Evolutionary conservation across 495 filamentous ascomycete genomes (phyloP).

Genomic region (Penicillium bovifimosum): DNA sequence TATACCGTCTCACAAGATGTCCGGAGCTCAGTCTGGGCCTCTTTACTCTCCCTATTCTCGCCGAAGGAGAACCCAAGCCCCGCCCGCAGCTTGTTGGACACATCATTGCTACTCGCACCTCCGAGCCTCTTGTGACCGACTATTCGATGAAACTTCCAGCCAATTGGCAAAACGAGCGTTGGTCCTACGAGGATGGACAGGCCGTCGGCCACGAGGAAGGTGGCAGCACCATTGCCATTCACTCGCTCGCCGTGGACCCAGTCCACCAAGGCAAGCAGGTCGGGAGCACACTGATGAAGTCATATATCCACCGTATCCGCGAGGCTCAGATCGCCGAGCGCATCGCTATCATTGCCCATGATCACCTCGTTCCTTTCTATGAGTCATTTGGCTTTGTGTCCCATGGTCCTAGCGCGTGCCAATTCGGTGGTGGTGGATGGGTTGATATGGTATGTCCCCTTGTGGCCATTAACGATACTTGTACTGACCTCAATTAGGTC

Average conservation of each 20-base stretch:
- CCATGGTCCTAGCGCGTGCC: constrained; percentile 56
- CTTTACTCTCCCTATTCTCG: constrained; percentile 54
- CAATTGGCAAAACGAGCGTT: constrained; percentile 52
- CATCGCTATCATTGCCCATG: constrained; percentile 73
- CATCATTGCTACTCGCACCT: constrained; percentile 68
- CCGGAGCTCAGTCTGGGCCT: constrained; percentile 78
- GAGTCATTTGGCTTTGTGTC: constrained; percentile 67
- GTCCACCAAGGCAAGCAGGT: constrained; percentile 68
- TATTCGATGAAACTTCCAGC: constrained; percentile 66
- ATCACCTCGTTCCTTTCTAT: constrained; percentile 68
- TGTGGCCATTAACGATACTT: background rate
- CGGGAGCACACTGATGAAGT: constrained; percentile 68
- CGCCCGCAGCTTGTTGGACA: constrained; percentile 67
- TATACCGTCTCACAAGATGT: constrained; percentile 72
- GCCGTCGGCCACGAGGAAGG: constrained; percentile 59
- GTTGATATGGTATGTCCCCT: constrained; percentile 47
- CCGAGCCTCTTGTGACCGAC: constrained; percentile 60
- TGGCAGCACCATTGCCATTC: constrained; percentile 71
- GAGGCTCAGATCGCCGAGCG: constrained; percentile 62
- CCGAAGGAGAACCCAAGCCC: constrained; percentile 40
- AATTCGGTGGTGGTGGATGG: constrained; percentile 79
- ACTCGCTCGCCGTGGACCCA: constrained; percentile 75
- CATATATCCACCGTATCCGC: constrained; percentile 68
- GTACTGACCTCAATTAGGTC: constrained; percentile 6
- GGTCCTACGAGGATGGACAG: constrained; percentile 30